Evolutionary conservation across 2,329 filamentous ascomycete species (phyloP).

Genomic region (Penicillium corylophilum): DNA sequence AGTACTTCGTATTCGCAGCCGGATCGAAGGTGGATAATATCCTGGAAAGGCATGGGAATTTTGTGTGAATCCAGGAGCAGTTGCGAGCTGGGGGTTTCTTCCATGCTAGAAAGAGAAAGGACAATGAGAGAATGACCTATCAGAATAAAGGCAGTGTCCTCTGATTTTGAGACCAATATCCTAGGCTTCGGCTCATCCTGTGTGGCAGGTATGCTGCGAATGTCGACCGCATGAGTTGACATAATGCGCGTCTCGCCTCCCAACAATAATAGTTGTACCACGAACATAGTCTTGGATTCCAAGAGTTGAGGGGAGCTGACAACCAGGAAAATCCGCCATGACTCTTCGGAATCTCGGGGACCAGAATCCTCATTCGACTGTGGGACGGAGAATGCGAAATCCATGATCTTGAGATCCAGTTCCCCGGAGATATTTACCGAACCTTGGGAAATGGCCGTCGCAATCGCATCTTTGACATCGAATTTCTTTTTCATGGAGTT

Average conservation of each 20-base stretch:
- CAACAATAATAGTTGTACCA: constrained; percentile 69
- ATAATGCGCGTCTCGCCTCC: constrained; percentile 56
- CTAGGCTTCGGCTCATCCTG: constrained; percentile 54
- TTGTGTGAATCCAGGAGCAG: constrained; percentile 66
- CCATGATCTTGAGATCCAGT: constrained; percentile 70
- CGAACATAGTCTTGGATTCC: constrained; percentile 62
- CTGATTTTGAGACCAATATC: constrained; percentile 74
- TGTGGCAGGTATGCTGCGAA: constrained; percentile 57
- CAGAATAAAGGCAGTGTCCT: constrained; percentile 76
- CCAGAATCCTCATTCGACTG: constrained; percentile 40
- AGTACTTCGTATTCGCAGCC: constrained; percentile 51
- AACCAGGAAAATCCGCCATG: constrained; percentile 59
- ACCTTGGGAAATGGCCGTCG: constrained; percentile 59
- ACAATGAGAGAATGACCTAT: constrained; percentile 78
- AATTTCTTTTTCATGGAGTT: constrained; percentile 71
- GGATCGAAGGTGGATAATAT: constrained; percentile 74
- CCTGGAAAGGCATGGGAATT: constrained; percentile 71
- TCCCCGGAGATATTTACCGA: constrained; percentile 53
- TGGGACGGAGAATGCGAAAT: constrained; percentile 64
- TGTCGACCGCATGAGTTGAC: constrained; percentile 66
- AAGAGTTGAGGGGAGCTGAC: constrained; percentile 55
- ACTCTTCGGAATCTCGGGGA: constrained; percentile 48
- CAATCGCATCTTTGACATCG: constrained; percentile 66
- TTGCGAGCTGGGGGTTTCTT: constrained; percentile 73
- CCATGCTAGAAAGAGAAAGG: constrained; percentile 66